A percentile compares a stretch with the other conserved stretches of the same genome.
These are phyloP conservation scores for Hypsizygus marmoreus DNA, from an alignment of 768 basidiomycete species.

Conservation along the genomic window DNA sequence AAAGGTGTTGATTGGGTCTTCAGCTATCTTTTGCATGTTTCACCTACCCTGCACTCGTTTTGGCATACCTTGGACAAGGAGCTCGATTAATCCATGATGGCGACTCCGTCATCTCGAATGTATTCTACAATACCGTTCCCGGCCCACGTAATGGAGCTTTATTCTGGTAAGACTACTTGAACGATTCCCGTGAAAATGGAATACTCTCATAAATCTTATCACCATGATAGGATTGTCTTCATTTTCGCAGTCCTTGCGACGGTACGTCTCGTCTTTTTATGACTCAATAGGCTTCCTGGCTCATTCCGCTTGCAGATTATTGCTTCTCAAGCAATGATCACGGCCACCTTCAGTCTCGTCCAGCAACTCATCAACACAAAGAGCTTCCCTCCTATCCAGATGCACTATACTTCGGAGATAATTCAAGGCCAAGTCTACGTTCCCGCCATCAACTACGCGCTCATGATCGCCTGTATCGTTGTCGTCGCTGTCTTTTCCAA, in stretches of 20 bases:
- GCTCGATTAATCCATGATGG: constrained; percentile 58
- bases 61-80: constrained; percentile 76
- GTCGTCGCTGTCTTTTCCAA: constrained; percentile 61
- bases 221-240: constrained; percentile 53
- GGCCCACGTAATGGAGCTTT: constrained; percentile 52
- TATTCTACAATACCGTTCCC: constrained; percentile 70
- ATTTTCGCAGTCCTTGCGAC: constrained; percentile 67
- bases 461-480: constrained; percentile 55
- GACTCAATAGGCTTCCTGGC: not conserved
- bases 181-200: not conserved
- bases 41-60: constrained; percentile 60
- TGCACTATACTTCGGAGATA: constrained; percentile 61
- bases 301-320: constrained; percentile 43
- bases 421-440: constrained; percentile 70
- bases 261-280: constrained; percentile 31
- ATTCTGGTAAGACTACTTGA: constrained; percentile 49
- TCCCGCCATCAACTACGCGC: constrained; percentile 60
- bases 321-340: constrained; percentile 71
- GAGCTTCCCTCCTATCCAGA: constrained; percentile 56
- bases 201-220: not conserved
- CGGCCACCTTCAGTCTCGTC: constrained; percentile 60
- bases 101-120: constrained; percentile 47
- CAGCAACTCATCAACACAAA: constrained; percentile 70
- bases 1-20: not conserved
- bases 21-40: constrained; percentile 53